phyloP scores from a whole-genome alignment of 23 red algal genomes.

The Gracilaria gracilis region DNA sequence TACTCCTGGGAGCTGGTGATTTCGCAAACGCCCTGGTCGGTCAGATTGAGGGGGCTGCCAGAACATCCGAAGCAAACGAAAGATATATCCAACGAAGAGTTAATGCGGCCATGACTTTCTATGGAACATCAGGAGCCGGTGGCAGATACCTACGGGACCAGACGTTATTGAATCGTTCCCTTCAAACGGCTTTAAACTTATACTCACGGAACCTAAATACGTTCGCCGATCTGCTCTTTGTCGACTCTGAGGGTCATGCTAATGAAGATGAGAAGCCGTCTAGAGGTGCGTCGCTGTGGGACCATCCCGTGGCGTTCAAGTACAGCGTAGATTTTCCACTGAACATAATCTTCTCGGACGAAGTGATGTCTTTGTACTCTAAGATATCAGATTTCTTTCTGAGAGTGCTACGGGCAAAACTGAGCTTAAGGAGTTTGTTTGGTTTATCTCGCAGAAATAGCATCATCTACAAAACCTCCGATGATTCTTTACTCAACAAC shows the following conservation, averaged over 20 bases:
- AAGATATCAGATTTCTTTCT: slow-evolving; percentile 49
- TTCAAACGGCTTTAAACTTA: slow-evolving; percentile 51
- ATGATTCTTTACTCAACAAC: neutral
- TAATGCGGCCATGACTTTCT: slow-evolving; percentile 55
- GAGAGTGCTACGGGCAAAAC: slow-evolving; percentile 36
- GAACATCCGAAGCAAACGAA: slow-evolving; percentile 44
- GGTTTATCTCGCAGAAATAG: slow-evolving; percentile 27
- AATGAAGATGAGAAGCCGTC: neutral
- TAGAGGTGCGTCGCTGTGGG: slow-evolving; percentile 21
- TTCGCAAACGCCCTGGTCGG: slow-evolving; percentile 54
- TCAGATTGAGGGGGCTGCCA: slow-evolving; percentile 44
- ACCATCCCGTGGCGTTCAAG: slow-evolving; percentile 14
- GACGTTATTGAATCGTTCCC: slow-evolving; percentile 23
- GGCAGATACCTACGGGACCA: slow-evolving; percentile 10
- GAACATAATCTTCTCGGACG: slow-evolving; percentile 33
- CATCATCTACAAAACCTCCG: neutral
- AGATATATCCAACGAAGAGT: slow-evolving; percentile 36
- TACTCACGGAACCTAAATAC: slow-evolving; percentile 11
- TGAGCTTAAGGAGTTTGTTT: slow-evolving; percentile 39
- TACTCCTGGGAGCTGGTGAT: slow-evolving; percentile 67
- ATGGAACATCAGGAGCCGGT: slow-evolving; percentile 36
- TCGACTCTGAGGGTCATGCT: slow-evolving; percentile 24
- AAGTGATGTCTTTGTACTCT: slow-evolving; percentile 42
- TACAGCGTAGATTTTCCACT: slow-evolving; percentile 49
- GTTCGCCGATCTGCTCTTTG: slow-evolving; percentile 10